Evolutionary conservation across 129 eudicot species (phyloP), one percentile per base, ranked within the genome.

Genomic region (Lactuca saligna): DNA sequence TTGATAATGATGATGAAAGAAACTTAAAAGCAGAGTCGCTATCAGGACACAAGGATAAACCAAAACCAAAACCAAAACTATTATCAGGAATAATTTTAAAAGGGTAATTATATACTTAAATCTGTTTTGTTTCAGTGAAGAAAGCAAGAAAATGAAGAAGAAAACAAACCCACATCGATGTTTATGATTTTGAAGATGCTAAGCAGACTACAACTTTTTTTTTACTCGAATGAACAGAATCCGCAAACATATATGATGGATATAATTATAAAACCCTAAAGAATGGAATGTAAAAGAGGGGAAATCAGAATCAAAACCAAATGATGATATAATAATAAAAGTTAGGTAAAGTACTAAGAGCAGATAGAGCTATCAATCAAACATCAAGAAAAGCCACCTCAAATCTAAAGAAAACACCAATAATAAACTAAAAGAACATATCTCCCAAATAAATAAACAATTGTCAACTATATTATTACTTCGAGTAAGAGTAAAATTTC

Each of bases 311-410:
- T 42, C 37, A 57, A 63, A 63, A 74, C 17, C 33, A 39, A 65
- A 78, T 55, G 82, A 59, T 79, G 78, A 39, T 73, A 61, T 54
- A 61, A 78, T 73, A 75, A 69, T 68, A 76, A 61, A 76, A 76
- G 78, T 82, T 62, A 70, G 73, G 76, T 69, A 53, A 66, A 61
- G 77, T 57, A 71, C 66, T 50, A 41, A 74, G 63, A 71, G 65
- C 81, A 76, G 69, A 66, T 34, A 63, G 62, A 81, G 82, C 77
- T 72, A 72, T 77, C 85, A 81, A 77, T 72, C 79, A 77, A 77
- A 77, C 79, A 81, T 77, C 85, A 77, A 74, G 37, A 69, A 80
- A 75, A 31, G 80, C 81, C 48, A 65, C 78, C 70, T 65, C 55
- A 68, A 73, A 60, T 76, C 75, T 41, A 58, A 42, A 74, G 67